Percentiles rank a stretch among this genome's conserved stretches.
phyloP scores from a whole-genome alignment of 192 early-diverging fungal species.

The Coemansia reversa region DNA sequence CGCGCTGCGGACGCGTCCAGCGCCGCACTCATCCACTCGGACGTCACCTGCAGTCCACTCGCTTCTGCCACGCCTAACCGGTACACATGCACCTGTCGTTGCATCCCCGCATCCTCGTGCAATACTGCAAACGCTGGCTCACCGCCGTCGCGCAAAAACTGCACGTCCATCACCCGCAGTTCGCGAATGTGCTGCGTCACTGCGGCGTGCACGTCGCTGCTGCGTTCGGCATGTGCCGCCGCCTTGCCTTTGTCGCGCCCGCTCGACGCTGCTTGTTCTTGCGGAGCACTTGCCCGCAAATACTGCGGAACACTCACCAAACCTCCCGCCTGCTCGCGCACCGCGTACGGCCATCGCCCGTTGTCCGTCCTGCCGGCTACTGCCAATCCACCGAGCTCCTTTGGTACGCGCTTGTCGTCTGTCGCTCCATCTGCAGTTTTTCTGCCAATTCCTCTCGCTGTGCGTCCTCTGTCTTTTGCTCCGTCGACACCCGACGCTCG shows the following conservation, averaged over 20 bases:
- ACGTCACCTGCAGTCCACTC: constrained; percentile 17
- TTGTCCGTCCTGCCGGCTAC: not conserved
- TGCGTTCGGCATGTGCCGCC: constrained; percentile 17
- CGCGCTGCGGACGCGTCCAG: constrained; percentile 20
- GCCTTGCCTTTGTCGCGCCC: constrained; percentile 40
- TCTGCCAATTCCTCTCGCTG: not conserved
- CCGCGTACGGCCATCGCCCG: constrained; percentile 30
- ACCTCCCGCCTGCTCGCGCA: constrained; percentile 14
- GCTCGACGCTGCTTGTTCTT: not conserved
- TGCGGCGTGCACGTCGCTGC: constrained; percentile 36
- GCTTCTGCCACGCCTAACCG: constrained; percentile 7
- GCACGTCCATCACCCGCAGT: constrained; percentile 40
- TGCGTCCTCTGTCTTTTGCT: not conserved
- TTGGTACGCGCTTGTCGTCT: not conserved
- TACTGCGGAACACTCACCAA: constrained; percentile 20
- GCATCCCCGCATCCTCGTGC: constrained; percentile 40
- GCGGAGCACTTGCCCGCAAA: not conserved
- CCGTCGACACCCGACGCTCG: not conserved
- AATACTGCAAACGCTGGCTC: constrained; percentile 39
- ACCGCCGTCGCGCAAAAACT: constrained; percentile 18
- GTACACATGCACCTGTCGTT: constrained; percentile 41
- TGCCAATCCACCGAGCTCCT: not conserved
- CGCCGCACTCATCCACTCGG: constrained; percentile 22
- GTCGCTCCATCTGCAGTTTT: not conserved
- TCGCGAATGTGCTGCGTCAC: constrained; percentile 40